Percentiles rank a stretch among this genome's conserved stretches.
These are phyloP conservation scores for Tilletia walkeri DNA, from an alignment of 1,284 basidiomycete genomes.

Conservation along the genomic window DNA sequence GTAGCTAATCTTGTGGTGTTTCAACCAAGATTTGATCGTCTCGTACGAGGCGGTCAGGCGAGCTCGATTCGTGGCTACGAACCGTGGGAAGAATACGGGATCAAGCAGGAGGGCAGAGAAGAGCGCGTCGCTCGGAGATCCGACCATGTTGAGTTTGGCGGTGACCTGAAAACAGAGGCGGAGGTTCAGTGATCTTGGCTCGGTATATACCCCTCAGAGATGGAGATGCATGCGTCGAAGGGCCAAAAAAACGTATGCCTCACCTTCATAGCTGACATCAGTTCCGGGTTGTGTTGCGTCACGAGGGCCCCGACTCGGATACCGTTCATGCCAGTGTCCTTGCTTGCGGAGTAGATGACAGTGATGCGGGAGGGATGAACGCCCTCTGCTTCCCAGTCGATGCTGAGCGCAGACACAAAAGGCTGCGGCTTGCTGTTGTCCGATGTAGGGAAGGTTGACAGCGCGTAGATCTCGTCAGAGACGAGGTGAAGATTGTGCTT, in stretches of 20 bases:
- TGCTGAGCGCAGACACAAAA: slow-evolving; percentile 37
- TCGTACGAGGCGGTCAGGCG: slow-evolving; percentile 26
- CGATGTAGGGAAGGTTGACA: slow-evolving; percentile 31
- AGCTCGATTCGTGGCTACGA: slow-evolving; percentile 63
- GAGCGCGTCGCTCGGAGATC: slow-evolving; percentile 62
- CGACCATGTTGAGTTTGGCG: slow-evolving; percentile 40
- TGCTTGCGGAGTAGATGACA: slow-evolving; percentile 38
- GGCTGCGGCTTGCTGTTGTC: slow-evolving; percentile 23
- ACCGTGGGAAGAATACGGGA: slow-evolving; percentile 22
- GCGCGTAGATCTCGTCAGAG: slow-evolving; percentile 47
- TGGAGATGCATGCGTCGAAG: too few relatives aligned
- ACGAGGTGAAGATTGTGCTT: slow-evolving; percentile 42
- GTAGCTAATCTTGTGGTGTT: slow-evolving; percentile 23
- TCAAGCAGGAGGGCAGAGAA: slow-evolving; percentile 30
- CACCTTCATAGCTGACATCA: slow-evolving; percentile 31
- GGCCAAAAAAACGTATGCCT: background rate
- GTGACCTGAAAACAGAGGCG: slow-evolving; percentile 20
- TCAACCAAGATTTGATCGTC: slow-evolving; percentile 22
- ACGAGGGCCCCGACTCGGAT: slow-evolving; percentile 40
- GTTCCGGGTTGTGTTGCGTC: slow-evolving; percentile 36
- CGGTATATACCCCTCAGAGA: too few relatives aligned
- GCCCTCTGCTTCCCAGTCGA: slow-evolving; percentile 34
- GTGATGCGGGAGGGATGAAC: slow-evolving; percentile 34
- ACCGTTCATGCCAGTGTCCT: slow-evolving; percentile 47
- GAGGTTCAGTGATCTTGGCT: too few relatives aligned